Percentiles rank a stretch among this genome's conserved stretches.
Evolutionary conservation across 2,329 filamentous ascomycete genomes (phyloP).

Genomic region (Cladophialophora bantiana): DNA sequence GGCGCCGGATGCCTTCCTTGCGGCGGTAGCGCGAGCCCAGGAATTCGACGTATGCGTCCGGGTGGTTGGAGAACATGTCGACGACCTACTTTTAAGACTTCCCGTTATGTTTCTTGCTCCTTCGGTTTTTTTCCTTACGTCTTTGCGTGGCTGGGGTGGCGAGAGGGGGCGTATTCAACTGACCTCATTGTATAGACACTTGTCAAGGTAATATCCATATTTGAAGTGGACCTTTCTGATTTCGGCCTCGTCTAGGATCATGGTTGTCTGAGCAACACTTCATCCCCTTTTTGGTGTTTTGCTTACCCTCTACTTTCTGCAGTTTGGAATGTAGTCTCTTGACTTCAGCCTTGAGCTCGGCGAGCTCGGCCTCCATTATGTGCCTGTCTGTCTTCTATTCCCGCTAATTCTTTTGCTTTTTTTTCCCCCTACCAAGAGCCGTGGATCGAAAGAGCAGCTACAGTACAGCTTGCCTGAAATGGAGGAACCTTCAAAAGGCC

Average conservation of each 20-base stretch:
- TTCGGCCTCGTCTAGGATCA: conserved; percentile 58
- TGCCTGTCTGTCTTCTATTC: background rate
- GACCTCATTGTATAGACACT: conserved; percentile 65
- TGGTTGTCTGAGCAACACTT: background rate
- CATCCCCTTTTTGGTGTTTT: background rate
- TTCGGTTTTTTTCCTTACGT: conserved; percentile 32
- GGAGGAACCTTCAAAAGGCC: no score
- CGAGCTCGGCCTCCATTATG: conserved; percentile 32
- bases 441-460: background rate
- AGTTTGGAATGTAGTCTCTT: conserved; percentile 31
- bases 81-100: conserved; percentile 45
- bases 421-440: background rate
- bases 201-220: conserved; percentile 67
- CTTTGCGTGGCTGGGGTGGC: background rate
- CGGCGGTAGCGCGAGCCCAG: conserved; percentile 61
- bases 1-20: conserved; percentile 59
- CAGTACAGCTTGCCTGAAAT: background rate
- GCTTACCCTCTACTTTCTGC: conserved; percentile 35
- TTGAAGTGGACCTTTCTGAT: conserved; percentile 64
- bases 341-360: conserved; percentile 33
- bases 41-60: conserved; percentile 64
- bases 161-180: conserved; percentile 11
- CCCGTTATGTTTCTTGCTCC: no score
- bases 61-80: conserved; percentile 60
- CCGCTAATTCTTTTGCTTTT: background rate